Percentiles rank a stretch among this genome's conserved stretches.
Evolutionary conservation across 1,284 basidiomycete species (phyloP).

Genomic region (Ceratobasidium sp.): DNA sequence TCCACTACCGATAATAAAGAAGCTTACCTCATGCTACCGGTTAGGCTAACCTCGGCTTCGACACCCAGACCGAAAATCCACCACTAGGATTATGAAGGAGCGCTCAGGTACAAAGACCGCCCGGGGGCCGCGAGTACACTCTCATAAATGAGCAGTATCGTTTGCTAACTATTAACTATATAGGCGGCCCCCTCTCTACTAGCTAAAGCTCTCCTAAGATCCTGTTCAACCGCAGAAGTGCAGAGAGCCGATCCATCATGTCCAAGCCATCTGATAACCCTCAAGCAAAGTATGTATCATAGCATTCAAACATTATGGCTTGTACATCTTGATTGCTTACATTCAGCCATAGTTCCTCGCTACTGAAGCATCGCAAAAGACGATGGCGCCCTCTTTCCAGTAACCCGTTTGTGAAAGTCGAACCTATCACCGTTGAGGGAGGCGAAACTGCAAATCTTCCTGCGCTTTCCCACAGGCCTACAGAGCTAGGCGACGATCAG

Average conservation of each 20-base stretch:
- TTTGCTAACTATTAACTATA: too few species aligned
- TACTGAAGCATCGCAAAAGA: neutral
- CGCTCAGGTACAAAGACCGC: too few species aligned
- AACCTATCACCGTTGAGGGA: neutral
- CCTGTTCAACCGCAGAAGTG: too few species aligned
- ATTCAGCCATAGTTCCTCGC: neutral
- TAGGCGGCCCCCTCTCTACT: too few species aligned
- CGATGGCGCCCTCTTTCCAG: neutral
- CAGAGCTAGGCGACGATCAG: neutral
- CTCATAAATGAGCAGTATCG: too few species aligned
- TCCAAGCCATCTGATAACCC: neutral
- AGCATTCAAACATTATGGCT: neutral
- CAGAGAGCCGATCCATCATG: too few species aligned
- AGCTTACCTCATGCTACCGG: neutral
- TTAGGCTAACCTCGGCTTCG: neutral
- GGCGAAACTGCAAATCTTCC: neutral
- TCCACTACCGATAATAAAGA: neutral
- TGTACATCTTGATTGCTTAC: neutral
- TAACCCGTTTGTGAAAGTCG: constrained; percentile 16
- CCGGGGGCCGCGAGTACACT: too few species aligned
- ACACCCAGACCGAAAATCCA: neutral
- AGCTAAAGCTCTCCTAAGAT: too few species aligned
- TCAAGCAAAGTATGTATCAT: neutral
- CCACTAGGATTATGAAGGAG: too few species aligned
- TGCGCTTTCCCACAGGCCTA: neutral